These are phyloP conservation scores for Magnaporthales sp. DNA, from an alignment of 2,329 filamentous ascomycete genomes.

Conservation along the genomic window DNA sequence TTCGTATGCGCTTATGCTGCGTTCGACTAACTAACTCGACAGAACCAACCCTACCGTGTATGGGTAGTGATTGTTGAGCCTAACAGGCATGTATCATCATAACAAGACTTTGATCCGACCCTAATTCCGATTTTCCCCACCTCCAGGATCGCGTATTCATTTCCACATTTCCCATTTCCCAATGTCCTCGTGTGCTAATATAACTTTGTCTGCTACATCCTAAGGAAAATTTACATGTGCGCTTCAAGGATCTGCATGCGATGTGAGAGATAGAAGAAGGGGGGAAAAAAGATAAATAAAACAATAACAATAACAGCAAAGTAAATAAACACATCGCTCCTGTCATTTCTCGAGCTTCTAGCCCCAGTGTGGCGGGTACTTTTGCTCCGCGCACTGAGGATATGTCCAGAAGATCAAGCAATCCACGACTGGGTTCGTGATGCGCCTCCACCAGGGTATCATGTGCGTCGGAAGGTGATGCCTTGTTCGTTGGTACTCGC, in stretches of 20 bases:
- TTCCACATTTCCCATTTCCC: neutral
- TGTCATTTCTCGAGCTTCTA: neutral
- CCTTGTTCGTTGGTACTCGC: constrained; percentile 28
- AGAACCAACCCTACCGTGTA: too few species aligned
- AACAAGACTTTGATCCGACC: neutral
- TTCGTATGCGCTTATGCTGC: neutral
- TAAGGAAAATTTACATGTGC: neutral
- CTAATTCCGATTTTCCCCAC: neutral
- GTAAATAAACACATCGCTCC: neutral
- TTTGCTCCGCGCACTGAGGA: constrained; percentile 28
- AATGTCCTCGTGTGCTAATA: neutral
- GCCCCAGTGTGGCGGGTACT: constrained; percentile 15
- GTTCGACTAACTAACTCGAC: neutral
- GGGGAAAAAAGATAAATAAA: neutral
- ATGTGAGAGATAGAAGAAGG: neutral
- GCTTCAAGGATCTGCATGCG: neutral
- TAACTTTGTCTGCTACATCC: neutral
- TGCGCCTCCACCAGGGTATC: constrained; percentile 14
- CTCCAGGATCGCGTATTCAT: neutral
- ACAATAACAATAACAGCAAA: neutral
- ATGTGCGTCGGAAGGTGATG: constrained; percentile 20
- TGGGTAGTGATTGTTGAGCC: too few species aligned
- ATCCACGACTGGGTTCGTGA: constrained; percentile 19
- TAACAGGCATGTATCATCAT: neutral
- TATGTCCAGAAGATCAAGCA: constrained; percentile 32